phyloP scores from a whole-genome alignment of 345 rosid species.

The Citrus reticulata region DNA sequence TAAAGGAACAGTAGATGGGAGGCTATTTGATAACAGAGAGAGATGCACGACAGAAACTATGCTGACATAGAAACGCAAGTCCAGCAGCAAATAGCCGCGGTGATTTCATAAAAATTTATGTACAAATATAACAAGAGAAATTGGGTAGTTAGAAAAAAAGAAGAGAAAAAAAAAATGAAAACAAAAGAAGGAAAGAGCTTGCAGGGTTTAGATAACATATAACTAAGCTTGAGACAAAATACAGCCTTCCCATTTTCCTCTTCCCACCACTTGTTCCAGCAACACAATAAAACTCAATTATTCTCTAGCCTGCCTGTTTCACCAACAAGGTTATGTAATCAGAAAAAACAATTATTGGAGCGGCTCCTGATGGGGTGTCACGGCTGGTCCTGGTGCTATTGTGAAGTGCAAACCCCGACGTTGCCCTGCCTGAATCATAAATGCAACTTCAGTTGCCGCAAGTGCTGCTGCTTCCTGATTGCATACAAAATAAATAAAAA shows the following conservation, averaged over 20 bases:
- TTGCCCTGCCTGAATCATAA: constrained; percentile 81
- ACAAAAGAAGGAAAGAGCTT: neutral
- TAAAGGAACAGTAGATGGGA: no score
- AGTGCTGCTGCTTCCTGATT: constrained; percentile 89
- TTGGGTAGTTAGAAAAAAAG: neutral
- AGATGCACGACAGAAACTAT: neutral
- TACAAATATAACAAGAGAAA: constrained; percentile 15
- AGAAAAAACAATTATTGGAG: constrained; percentile 21
- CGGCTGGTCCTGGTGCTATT: constrained; percentile 55
- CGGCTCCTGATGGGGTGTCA: constrained; percentile 43
- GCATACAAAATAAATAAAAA: neutral
- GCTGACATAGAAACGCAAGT: neutral
- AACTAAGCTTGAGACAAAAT: constrained; percentile 2
- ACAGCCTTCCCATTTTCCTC: constrained; percentile 6
- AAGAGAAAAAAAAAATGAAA: neutral
- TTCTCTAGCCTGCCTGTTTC: neutral
- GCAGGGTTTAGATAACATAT: neutral
- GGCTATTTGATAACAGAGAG: no score
- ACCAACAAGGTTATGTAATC: neutral
- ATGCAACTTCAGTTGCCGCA: constrained; percentile 88
- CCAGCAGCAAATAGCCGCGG: neutral
- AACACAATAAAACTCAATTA: neutral
- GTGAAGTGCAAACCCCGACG: constrained; percentile 70
- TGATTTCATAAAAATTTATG: constrained; percentile 16
- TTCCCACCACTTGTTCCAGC: neutral